Evolutionary conservation across 2,329 filamentous ascomycete species (phyloP).

Genomic region (Neofusicoccum sp.): DNA sequence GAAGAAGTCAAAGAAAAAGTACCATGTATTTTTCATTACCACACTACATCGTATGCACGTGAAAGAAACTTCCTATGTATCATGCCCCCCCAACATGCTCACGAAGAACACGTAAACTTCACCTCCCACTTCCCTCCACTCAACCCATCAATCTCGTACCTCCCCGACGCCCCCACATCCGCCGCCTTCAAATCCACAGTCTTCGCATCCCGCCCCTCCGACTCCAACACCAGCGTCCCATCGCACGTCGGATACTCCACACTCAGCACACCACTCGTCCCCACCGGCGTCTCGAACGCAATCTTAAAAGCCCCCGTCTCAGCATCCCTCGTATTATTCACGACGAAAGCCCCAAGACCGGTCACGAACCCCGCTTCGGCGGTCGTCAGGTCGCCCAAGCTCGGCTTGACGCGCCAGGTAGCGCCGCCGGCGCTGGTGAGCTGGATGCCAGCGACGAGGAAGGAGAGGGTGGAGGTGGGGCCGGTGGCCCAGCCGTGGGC

Average conservation of each 20-base stretch:
- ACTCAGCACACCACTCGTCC: conserved; percentile 35
- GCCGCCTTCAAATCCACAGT: not conserved
- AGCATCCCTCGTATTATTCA: conserved; percentile 32
- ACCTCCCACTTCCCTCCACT: conserved; percentile 32
- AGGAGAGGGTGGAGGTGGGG: conserved; percentile 36
- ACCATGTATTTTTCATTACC: too few species aligned
- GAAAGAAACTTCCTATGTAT: too few species aligned
- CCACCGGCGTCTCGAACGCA: conserved; percentile 36
- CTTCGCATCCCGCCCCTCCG: not conserved
- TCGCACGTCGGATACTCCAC: conserved; percentile 29
- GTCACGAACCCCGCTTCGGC: conserved; percentile 53
- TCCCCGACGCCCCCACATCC: not conserved
- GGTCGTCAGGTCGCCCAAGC: conserved; percentile 46
- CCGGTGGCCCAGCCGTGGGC: conserved; percentile 48
- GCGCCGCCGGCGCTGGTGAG: conserved; percentile 44
- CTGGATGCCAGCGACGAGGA: conserved; percentile 49
- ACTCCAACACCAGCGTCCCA: conserved; percentile 26
- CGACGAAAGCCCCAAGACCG: conserved; percentile 37
- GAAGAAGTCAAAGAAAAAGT: too few species aligned
- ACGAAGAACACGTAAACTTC: conserved; percentile 13
- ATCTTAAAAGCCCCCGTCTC: conserved; percentile 26
- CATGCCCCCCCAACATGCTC: not conserved
- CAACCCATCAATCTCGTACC: conserved; percentile 27
- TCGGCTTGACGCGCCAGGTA: conserved; percentile 49
- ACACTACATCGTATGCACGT: too few species aligned